A percentile compares a stretch with the other conserved stretches of the same genome.
phyloP scores from a whole-genome alignment of 768 basidiomycete genomes.

The Amanita muscaria region DNA sequence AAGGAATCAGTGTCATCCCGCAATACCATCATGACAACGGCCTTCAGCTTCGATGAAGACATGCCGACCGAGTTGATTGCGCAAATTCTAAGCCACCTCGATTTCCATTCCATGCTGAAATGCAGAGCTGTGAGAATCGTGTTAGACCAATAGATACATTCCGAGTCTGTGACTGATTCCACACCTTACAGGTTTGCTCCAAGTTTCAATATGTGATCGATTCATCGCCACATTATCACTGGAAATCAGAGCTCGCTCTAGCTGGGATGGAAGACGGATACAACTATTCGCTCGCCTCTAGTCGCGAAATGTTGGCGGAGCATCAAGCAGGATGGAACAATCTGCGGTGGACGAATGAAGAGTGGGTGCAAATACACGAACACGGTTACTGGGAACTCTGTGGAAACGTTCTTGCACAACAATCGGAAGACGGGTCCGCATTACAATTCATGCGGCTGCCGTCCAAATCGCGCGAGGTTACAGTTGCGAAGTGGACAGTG shows the following conservation, averaged over 20 bases:
- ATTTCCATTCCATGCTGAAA: background rate
- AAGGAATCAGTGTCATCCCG: no score
- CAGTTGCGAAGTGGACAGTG: constrained; percentile 36
- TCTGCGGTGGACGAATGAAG: constrained; percentile 25
- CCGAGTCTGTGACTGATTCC: background rate
- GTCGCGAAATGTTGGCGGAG: constrained; percentile 5
- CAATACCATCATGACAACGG: no score
- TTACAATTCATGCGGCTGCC: constrained; percentile 42
- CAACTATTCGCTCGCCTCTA: constrained; percentile 26
- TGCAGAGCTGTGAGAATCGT: constrained; percentile 12
- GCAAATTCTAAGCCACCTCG: background rate
- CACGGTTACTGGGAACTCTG: constrained; percentile 50
- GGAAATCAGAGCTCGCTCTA: constrained; percentile 11
- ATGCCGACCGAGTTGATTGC: no score
- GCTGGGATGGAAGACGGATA: constrained; percentile 2
- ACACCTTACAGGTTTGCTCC: constrained; percentile 4
- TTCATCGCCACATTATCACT: constrained; percentile 7
- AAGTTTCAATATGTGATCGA: constrained; percentile 1
- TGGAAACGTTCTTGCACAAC: constrained; percentile 47
- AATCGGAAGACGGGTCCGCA: constrained; percentile 12
- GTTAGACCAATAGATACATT: no score
- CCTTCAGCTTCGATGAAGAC: no score
- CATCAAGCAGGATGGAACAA: constrained; percentile 16
- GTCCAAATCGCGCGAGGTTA: constrained; percentile 37
- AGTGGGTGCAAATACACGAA: constrained; percentile 28